phyloP scores from a whole-genome alignment of 148 eudicot genomes.

The Nyssa sinensis region DNA sequence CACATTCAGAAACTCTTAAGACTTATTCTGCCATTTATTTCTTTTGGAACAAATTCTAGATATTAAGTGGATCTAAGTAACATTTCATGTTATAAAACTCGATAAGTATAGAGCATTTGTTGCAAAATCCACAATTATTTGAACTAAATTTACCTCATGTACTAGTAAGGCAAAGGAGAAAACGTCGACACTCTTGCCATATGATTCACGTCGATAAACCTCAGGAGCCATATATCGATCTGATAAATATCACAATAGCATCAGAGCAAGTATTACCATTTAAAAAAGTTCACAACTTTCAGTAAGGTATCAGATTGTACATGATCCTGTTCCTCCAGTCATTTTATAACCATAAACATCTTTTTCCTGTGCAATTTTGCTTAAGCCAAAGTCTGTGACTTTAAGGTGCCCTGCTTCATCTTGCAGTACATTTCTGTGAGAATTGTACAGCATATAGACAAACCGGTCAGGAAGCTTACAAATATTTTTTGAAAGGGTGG shows the following conservation, averaged over 20 bases:
- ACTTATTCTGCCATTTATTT: background rate
- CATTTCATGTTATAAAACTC: too few species aligned
- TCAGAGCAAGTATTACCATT: background rate
- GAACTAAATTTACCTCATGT: constrained; percentile 30
- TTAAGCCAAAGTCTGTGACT: constrained; percentile 45
- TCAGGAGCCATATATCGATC: constrained; percentile 52
- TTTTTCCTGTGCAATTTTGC: constrained; percentile 40
- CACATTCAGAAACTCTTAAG: background rate
- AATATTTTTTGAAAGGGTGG: background rate
- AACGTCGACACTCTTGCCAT: constrained; percentile 49
- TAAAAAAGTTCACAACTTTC: background rate
- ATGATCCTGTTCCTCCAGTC: constrained; percentile 54
- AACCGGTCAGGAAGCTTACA: background rate
- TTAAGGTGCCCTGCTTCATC: constrained; percentile 48
- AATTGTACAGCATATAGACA: background rate
- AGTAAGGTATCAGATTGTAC: constrained; percentile 22
- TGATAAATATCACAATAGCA: constrained; percentile 15
- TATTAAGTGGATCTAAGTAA: background rate
- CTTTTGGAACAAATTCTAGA: background rate
- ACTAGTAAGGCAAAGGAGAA: constrained; percentile 42
- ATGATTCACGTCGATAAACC: constrained; percentile 43
- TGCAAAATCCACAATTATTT: background rate
- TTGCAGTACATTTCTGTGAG: constrained; percentile 39
- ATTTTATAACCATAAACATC: constrained; percentile 39
- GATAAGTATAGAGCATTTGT: background rate